Evolutionary conservation across 306 rosid genomes (phyloP), one percentile per base, ranked within the genome.

Genomic region (Begonia loranthoides): DNA sequence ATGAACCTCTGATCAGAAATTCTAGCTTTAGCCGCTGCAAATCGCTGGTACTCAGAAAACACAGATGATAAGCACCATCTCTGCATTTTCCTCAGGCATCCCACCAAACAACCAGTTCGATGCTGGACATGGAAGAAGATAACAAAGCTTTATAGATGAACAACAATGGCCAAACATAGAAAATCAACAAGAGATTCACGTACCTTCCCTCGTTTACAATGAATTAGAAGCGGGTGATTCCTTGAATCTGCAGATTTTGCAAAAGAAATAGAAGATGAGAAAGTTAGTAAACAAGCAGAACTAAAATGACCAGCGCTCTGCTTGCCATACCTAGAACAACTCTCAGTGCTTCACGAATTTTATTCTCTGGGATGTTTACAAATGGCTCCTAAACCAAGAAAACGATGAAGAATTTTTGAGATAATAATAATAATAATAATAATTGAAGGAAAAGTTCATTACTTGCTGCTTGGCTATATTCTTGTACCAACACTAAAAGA

Each of bases 11-110:
- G 87, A 73, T 92, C 99, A 21, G 96, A 72, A 67, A 87, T 76
- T 81, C 99, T 77, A 52, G 99, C 89, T 75, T 92, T 92, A 4
- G 99, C 93, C 12, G 99, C 99, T 38, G 99, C 96, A 68, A 83
- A 92, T 3, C 96, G 80, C 61, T 79, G 94, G 76, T 92, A 92
- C 69, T 92, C 99, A 4, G 79, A 87, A 58, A 92, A 86, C 1
- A 92, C 82, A 24, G 99, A 92, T 14, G 99, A 58, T 55, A 92
- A 72, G 62, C 99, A 92, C 99, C 99, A 92, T 55, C 70, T 79
- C 63, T 92, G 99, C 65, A 87, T 41, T 53, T 87, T 92, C 61
- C 99, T 83, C 49, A 83, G 71, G 89, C 99, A 92, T 52, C 99
- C 99, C 28, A 92, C 99, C 0, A 92, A 48, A 40, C 99, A 92